Conservation (phyloP, 768 basidiomycete species). For the Pleurotus sapidus region DNA sequence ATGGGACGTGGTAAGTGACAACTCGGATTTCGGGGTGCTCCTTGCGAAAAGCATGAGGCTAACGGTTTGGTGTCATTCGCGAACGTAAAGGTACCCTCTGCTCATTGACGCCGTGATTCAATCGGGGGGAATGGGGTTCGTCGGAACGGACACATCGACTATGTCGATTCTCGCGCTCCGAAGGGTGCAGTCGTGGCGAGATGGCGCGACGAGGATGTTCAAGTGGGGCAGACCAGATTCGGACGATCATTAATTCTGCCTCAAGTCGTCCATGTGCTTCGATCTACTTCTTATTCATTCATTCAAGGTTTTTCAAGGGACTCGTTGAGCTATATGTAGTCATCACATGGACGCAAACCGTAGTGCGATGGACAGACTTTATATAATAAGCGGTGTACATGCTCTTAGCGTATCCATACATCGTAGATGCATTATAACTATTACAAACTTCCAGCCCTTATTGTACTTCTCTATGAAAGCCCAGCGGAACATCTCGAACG, state of each 20-base stretch:
- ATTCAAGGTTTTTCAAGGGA: neutral
- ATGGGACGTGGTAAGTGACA: conserved; percentile 46
- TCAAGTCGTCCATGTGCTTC: neutral
- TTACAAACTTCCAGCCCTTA: no score
- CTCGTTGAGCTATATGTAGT: neutral
- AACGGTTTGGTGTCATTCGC: neutral
- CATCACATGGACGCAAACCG: conserved; percentile 1
- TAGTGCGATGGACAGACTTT: neutral
- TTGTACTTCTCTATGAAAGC: no score
- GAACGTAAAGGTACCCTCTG: conserved; percentile 58
- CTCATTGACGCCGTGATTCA: conserved; percentile 74
- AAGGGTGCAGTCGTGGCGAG: conserved; percentile 66
- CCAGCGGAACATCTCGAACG: no score
- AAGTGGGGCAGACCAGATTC: conserved; percentile 58
- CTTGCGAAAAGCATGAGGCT: neutral
- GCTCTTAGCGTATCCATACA: no score
- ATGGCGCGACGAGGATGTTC: conserved; percentile 47
- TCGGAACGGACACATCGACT: conserved; percentile 71
- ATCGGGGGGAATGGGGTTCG: conserved; percentile 61
- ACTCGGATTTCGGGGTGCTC: neutral
- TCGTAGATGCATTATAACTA: no score
- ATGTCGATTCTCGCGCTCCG: conserved; percentile 66
- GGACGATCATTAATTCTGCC: conserved; percentile 45
- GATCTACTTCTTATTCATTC: neutral
- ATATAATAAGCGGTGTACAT: neutral